Evolutionary conservation across 805 yeast species (phyloP).

Genomic region (Hagleromyces aurorensis): DNA sequence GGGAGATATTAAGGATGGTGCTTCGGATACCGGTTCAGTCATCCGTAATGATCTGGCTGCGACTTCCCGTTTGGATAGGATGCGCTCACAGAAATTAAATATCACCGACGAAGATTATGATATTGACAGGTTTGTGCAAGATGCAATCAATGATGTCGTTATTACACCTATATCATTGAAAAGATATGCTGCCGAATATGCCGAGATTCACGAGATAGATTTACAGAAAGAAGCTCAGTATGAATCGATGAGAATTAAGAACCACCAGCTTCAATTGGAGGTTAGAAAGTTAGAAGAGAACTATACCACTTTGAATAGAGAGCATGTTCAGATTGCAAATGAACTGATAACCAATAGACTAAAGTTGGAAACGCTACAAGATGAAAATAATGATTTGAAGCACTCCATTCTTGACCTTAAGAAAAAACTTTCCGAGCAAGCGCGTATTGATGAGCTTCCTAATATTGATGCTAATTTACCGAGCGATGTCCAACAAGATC

Average conservation of each 20-base stretch:
- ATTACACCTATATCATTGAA: slow-evolving; percentile 65
- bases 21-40: slow-evolving; percentile 13
- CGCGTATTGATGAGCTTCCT: slow-evolving; percentile 22
- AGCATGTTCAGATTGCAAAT: slow-evolving; percentile 82
- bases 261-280: slow-evolving; percentile 66
- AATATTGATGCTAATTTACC: slow-evolving; percentile 33
- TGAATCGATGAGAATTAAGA: slow-evolving; percentile 55
- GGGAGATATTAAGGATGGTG: slow-evolving; percentile 7
- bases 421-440: slow-evolving; percentile 31
- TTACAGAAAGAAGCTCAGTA: slow-evolving; percentile 53
- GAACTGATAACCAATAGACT: slow-evolving; percentile 77
- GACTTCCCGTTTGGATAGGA: slow-evolving; percentile 1
- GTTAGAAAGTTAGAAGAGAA: slow-evolving; percentile 65
- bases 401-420: slow-evolving; percentile 42
- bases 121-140: slow-evolving; percentile 67
- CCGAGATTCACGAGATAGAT: slow-evolving; percentile 62
- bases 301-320: slow-evolving; percentile 61
- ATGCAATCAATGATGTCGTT: slow-evolving; percentile 60
- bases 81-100: too few species aligned
- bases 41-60: slow-evolving; percentile 12
- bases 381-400: slow-evolving; percentile 60
- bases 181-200: slow-evolving; percentile 67
- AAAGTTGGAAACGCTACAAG: slow-evolving; percentile 61
- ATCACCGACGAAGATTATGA: slow-evolving; percentile 38
- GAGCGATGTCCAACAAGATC: slow-evolving; percentile 40